Conservation (phyloP, 345 rosid genomes). For the Lumnitzera racemosa region DNA sequence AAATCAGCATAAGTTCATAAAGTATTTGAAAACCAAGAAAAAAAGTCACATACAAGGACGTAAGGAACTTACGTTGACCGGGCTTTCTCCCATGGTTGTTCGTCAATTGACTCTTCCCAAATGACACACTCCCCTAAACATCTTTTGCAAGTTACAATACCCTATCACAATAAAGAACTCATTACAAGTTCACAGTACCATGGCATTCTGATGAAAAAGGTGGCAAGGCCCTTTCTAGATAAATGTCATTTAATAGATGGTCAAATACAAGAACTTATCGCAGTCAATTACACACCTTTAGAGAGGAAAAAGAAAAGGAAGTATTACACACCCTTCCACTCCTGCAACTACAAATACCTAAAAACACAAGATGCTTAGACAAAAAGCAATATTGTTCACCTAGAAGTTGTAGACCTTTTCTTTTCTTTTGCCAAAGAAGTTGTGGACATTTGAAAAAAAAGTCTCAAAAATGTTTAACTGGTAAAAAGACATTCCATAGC, state of each 20-base stretch:
- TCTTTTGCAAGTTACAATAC: slow-evolving; percentile 64
- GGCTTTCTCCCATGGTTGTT: slow-evolving; percentile 94
- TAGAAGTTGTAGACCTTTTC: no score
- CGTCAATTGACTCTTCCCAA: slow-evolving; percentile 95
- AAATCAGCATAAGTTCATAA: neutral
- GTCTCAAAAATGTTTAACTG: no score
- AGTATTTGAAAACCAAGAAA: neutral
- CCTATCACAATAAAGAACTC: slow-evolving; percentile 33
- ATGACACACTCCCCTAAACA: slow-evolving; percentile 89
- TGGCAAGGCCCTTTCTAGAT: neutral
- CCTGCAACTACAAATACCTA: no score
- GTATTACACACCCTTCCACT: no score
- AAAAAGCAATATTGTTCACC: no score
- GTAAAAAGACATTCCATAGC: no score
- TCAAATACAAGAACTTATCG: no score
- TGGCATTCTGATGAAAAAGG: neutral
- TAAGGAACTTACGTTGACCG: slow-evolving; percentile 51
- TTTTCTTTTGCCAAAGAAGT: no score
- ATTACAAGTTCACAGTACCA: neutral
- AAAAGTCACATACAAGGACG: neutral
- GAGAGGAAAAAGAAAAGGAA: no score
- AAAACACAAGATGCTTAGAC: no score
- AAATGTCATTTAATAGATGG: neutral
- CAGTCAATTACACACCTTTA: no score
- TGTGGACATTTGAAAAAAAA: no score